Evolutionary conservation across 2,329 filamentous ascomycete genomes (phyloP), one percentile per base, ranked within the genome.

Genomic region (Ophiostoma tasmaniense): DNA sequence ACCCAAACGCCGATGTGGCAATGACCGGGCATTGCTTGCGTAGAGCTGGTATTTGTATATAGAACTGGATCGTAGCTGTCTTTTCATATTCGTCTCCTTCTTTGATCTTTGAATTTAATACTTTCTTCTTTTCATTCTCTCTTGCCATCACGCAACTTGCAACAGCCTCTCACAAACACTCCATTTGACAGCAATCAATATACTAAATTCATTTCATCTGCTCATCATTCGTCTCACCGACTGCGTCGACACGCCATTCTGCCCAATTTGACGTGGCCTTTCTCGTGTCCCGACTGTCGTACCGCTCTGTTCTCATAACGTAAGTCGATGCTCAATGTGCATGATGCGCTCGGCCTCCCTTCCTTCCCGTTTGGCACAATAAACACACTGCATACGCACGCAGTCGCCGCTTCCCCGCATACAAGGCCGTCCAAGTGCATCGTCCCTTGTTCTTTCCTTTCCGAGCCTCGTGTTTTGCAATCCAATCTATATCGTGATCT

Each of bases 211-310:
- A 66, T 55, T 42, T 7, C 55, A 64, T 55, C 30, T 20, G 8
- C 14, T 10, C 59, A 55, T 64, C 25, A 28, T 25, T 39, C 50
- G 20, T 3, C 42, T 66, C 62, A 70, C 67, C 52, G 66, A 69
- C 68, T 69, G 68, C 69, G 70, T 72, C 52, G 66, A 69, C 68
- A 68, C 71, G 71, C 71, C 71, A 72, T 72, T 59, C 67, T 66
- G 68, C 68, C 33, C 42, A 45, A 65, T 45, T 71, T 70, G 66
- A 72, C 71, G 69, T 68, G 66, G 65, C 55, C 35, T 8, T 25
- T 33, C 64, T 45, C 37, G 25, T 33, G n/a, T 37, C 30, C 61
- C 30, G 61, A 62, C 45, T 39, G 20, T 35, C 28, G 20, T n/a
- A 17, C 50, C 61, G 37, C 37, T 52, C 35, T 42, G 22, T 68